Conservation (phyloP, 768 basidiomycete genomes). For the Tylopilus vinaceipallidus region DNA sequence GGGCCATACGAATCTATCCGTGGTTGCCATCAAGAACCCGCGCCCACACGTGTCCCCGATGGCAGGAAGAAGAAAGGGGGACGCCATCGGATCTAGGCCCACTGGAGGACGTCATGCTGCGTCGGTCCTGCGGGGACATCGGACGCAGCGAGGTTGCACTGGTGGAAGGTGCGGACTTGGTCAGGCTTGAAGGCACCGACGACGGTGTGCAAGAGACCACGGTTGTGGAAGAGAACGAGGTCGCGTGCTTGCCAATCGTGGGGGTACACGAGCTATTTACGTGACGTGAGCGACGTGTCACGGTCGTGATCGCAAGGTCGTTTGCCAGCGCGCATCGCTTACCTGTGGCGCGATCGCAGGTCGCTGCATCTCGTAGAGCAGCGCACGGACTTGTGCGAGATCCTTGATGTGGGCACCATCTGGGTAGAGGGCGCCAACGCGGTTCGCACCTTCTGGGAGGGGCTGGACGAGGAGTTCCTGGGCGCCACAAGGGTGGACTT, state of each 20-base stretch:
- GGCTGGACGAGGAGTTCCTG: slow-evolving; percentile 69
- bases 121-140: slow-evolving; percentile 48
- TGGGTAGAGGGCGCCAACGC: slow-evolving; percentile 72
- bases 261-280: slow-evolving; percentile 65
- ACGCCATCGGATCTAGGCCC: slow-evolving; percentile 33
- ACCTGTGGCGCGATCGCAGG: slow-evolving; percentile 83
- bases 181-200: slow-evolving; percentile 58
- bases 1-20: not conserved
- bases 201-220: slow-evolving; percentile 65
- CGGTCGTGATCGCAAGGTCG: not conserved
- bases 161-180: slow-evolving; percentile 51
- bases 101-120: slow-evolving; percentile 42
- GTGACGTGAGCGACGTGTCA: not conserved
- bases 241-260: slow-evolving; percentile 80
- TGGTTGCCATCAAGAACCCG: slow-evolving; percentile 8
- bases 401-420: slow-evolving; percentile 78
- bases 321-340: not conserved
- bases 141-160: slow-evolving; percentile 57
- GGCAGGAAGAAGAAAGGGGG: no score
- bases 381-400: slow-evolving; percentile 64
- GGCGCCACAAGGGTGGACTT: slow-evolving; percentile 84
- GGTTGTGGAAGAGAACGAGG: slow-evolving; percentile 71
- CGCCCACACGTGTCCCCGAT: not conserved
- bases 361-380: slow-evolving; percentile 84
- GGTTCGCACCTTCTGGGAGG: slow-evolving; percentile 56